phyloP scores from a whole-genome alignment of 768 basidiomycete genomes.

The Auriculariales sp. region DNA sequence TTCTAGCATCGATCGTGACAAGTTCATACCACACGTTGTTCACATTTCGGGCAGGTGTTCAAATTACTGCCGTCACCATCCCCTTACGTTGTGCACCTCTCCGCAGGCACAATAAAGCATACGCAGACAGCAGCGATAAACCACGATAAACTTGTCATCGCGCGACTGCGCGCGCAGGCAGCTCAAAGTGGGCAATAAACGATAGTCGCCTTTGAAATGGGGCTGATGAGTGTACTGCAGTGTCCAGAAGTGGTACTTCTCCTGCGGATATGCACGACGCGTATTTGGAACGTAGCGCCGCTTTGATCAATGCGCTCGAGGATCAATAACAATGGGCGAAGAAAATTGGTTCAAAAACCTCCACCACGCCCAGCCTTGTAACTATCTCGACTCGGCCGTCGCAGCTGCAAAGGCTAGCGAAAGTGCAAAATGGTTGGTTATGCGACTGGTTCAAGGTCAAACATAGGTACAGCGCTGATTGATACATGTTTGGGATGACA shows the following conservation, averaged over 20 bases:
- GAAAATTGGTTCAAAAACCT: no score
- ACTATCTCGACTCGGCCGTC: no score
- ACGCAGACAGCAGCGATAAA: constrained; percentile 62
- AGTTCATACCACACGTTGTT: constrained; percentile 59
- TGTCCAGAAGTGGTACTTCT: constrained; percentile 20
- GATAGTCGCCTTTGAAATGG: constrained; percentile 7
- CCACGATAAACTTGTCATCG: constrained; percentile 59
- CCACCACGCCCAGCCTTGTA: no score
- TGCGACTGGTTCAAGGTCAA: no score
- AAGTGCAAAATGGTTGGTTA: no score
- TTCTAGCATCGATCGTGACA: constrained; percentile 39
- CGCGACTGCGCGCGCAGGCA: constrained; percentile 42
- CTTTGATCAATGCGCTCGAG: constrained; percentile 51
- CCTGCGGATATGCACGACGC: constrained; percentile 47
- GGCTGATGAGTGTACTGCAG: not conserved
- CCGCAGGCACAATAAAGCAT: constrained; percentile 73
- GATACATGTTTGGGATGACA: no score
- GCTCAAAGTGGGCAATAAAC: constrained; percentile 29
- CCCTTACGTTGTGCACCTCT: not conserved
- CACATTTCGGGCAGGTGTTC: constrained; percentile 56
- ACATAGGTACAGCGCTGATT: no score
- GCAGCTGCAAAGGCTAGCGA: no score
- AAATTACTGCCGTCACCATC: not conserved
- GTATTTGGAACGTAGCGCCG: constrained; percentile 40
- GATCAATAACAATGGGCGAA: no score